Evolutionary conservation across 2,329 filamentous ascomycete genomes (phyloP), one percentile per base, ranked within the genome.

Genomic region (Calonectria ilicicola): DNA sequence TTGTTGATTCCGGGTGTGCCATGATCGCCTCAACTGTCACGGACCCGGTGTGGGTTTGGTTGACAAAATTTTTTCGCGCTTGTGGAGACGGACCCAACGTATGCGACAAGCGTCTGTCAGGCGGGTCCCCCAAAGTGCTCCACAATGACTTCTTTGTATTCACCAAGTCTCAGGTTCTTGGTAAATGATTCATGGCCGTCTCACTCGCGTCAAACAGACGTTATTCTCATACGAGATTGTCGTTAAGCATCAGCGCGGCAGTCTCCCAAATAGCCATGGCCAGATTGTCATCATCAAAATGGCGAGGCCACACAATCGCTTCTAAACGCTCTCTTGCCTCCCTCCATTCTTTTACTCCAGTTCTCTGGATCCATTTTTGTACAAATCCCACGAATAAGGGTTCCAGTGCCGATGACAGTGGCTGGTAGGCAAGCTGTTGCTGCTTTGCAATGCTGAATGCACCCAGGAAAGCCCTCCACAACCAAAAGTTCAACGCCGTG

Each of bases 381-480:
- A 79, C 15, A 6, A 74, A 72, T 0, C 10, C 35, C 17, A 67
- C 44, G 17, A 53, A 78, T 0, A 44, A 15, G 0, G 29, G 10
- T 12, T 44, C 32, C 3, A 78, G 29, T 1, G 64, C 27, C 1
- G 15, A 2, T 26, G 75, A 2, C 26, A 51, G 58, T 3, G 23
- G 26, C 21, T 46, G 58, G 9, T 63, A 2, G 23, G 17, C 38
- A 21, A n/a, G 10, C 1, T 15, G 10, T n/a, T 21, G 15, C 2
- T 70, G 40, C 17, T 62, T 72, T 7, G 64, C 70, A 9, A 79
- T 44, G 14, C 75, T 78, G 15, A 79, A 74, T 0, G 70, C 72
- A 1, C 74, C 74, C 1, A 73, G 5, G n/a, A 78, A 79, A 1
- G 70, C 76, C 29, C 76, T 75, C 77, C 77, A 79, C 1, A 77